Percentiles rank a stretch among this genome's conserved stretches.
phyloP scores from a whole-genome alignment of 2,329 filamentous ascomycete genomes.

The Fusarium sacchari region DNA sequence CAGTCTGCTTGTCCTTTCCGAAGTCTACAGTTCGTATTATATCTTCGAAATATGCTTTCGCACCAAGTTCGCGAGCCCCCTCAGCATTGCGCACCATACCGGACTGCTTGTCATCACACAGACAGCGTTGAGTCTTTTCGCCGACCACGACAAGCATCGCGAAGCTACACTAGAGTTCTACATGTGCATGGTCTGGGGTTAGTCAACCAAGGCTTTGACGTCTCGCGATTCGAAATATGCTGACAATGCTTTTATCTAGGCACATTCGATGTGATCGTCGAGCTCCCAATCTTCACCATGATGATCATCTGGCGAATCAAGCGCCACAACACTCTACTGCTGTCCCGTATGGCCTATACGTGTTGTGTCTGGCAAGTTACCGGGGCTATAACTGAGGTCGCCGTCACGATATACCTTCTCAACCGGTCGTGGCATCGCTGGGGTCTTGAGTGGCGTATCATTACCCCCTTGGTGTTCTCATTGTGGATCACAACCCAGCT shows the following conservation, averaged over 20 bases:
- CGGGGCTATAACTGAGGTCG: not conserved
- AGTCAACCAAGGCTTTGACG: not conserved
- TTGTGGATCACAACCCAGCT: constrained; percentile 13
- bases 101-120: not conserved
- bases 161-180: constrained; percentile 15
- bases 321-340: not conserved
- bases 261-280: constrained; percentile 10
- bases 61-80: constrained; percentile 14
- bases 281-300: constrained; percentile 4
- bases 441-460: not conserved
- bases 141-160: not conserved
- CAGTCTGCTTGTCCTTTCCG: not conserved
- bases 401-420: constrained; percentile 12
- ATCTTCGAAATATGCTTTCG: constrained; percentile 20
- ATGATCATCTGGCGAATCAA: constrained; percentile 17
- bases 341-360: constrained; percentile 1
- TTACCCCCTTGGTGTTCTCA: not conserved
- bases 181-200: constrained; percentile 28
- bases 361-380: constrained; percentile 1
- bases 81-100: constrained; percentile 7
- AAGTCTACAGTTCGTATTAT: constrained; percentile 11
- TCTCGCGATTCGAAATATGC: not conserved
- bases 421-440: not conserved
- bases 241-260: not conserved
- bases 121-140: constrained; percentile 10